Base-by-base conservation (phyloP, 768 basidiomycete genomes). In the Mycena epipterygia region DNA sequence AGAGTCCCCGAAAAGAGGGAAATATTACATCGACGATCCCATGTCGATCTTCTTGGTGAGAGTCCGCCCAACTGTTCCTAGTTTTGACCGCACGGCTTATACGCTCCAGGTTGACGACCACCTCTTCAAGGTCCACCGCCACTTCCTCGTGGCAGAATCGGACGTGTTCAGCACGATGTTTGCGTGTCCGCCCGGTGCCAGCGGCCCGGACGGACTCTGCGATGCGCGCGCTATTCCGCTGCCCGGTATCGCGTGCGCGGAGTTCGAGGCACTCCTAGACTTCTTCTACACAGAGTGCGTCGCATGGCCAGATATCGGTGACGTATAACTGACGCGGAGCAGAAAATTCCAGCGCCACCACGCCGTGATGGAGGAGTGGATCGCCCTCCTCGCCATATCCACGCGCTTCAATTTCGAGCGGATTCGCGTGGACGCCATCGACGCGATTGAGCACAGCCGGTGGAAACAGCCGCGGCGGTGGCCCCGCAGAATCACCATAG, bases 41-140 rank as follows among this genome's bases (percentile, higher is more conserved):
- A 65, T 77, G 69, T 60, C 71, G 9, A 71, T 74, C 13, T 77
- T 79, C 58, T 53, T 70, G 57, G 78, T 75, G 60, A 59, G 72
- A 29, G 5, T n/a, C n/a, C n/a, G n/a, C 13, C 32, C 32, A 13
- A 2, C 30, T 33, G 13, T 33, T 3, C 52, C 16, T 23, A 21
- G 25, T 6, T 16, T 9, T 11, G 7, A 32, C 35, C n/a, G 16
- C 19, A 17, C 32, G 1, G 14, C 17, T 5, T 21, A 23, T n/a
- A 60, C n/a, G n/a, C n/a, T n/a, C n/a, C n/a, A 86, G 85, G 83
- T 84, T 2, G 81, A 83, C 65, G 71, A 78, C 49, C 71, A 73
- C 4, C 70, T 81, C n/a, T 85, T 82, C 77, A 83, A 81, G 67
- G 81, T 85, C 11, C 84, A 85, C 60, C 81, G 81, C 2, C 78